phyloP scores from a whole-genome alignment of 345 rosid genomes.

The Mercurialis annua region DNA sequence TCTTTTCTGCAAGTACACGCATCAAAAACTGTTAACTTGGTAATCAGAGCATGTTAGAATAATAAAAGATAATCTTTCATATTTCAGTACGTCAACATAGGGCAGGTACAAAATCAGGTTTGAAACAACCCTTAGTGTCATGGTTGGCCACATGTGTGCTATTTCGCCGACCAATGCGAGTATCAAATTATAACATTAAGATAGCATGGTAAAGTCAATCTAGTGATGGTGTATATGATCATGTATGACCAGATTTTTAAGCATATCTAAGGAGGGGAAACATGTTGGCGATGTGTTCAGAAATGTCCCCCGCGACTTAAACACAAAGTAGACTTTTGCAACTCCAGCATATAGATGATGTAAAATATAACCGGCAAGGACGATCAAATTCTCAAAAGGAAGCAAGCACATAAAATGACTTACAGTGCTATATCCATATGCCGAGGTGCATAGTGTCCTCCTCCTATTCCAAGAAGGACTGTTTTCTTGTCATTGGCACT shows the following conservation, averaged over 20 bases:
- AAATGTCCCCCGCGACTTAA: not conserved
- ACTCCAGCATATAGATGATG: not conserved
- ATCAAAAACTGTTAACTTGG: not conserved
- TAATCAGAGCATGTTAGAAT: not conserved
- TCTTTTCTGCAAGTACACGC: constrained; percentile 49
- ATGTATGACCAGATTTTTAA: not conserved
- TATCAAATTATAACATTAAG: too few relatives aligned
- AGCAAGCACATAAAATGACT: constrained; percentile 25
- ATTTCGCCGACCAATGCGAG: not conserved
- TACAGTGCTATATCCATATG: constrained; percentile 83
- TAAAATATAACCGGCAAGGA: not conserved
- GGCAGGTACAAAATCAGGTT: not conserved
- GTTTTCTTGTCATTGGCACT: constrained; percentile 58
- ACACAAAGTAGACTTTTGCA: not conserved
- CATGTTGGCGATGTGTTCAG: too few relatives aligned
- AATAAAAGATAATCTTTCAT: not conserved
- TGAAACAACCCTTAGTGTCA: not conserved
- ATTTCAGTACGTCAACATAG: not conserved
- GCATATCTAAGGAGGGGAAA: too few relatives aligned
- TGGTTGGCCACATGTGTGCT: not conserved
- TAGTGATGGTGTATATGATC: not conserved
- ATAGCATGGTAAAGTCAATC: not conserved
- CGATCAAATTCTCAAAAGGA: not conserved
- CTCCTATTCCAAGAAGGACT: constrained; percentile 84
- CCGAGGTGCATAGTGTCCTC: constrained; percentile 94